Percentiles rank a stretch among this genome's conserved stretches.
These are phyloP conservation scores for Eimeria tenella DNA, from an alignment of 169 alveolate genomes.

Conservation along the genomic window DNA sequence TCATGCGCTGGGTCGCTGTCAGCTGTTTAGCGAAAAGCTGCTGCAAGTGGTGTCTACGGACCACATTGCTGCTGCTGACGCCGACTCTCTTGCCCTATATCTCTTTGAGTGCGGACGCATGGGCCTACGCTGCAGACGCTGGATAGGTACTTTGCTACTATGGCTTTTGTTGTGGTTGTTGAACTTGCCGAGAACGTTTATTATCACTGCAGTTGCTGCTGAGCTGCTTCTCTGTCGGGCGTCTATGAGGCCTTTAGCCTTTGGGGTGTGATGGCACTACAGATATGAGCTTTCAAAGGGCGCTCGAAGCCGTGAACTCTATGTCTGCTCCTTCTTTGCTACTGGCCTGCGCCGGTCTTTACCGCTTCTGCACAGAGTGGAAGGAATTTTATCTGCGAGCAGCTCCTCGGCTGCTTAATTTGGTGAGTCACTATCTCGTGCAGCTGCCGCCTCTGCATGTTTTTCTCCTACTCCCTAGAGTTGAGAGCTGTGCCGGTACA, in stretches of 20 bases:
- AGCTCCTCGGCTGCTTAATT: conserved; percentile 21
- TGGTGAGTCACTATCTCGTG: not conserved
- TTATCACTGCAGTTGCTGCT: not conserved
- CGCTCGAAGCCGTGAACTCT: not conserved
- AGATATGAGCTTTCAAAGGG: conserved; percentile 31
- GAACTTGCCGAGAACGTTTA: not conserved
- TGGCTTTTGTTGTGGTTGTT: not conserved
- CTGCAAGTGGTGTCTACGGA: conserved; percentile 31
- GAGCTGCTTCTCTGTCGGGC: not conserved
- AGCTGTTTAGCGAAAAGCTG: conserved; percentile 40
- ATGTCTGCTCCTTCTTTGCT: conserved; percentile 28
- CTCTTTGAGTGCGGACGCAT: conserved; percentile 49
- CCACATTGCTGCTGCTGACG: conserved; percentile 9
- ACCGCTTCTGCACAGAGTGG: conserved; percentile 52
- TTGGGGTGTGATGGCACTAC: conserved; percentile 1
- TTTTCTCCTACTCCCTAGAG: not conserved
- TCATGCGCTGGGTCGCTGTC: conserved; percentile 48
- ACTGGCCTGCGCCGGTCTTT: conserved; percentile 57
- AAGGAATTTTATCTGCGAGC: not conserved
- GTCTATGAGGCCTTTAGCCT: not conserved
- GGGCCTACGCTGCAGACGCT: conserved; percentile 59
- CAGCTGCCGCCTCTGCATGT: not conserved
- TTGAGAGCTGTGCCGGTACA: not conserved
- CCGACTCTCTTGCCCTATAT: conserved; percentile 18
- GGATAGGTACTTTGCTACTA: not conserved